A percentile compares a stretch with the other conserved stretches of the same genome.
phyloP scores from a whole-genome alignment of 768 basidiomycete genomes.

The Mycena crocata region DNA sequence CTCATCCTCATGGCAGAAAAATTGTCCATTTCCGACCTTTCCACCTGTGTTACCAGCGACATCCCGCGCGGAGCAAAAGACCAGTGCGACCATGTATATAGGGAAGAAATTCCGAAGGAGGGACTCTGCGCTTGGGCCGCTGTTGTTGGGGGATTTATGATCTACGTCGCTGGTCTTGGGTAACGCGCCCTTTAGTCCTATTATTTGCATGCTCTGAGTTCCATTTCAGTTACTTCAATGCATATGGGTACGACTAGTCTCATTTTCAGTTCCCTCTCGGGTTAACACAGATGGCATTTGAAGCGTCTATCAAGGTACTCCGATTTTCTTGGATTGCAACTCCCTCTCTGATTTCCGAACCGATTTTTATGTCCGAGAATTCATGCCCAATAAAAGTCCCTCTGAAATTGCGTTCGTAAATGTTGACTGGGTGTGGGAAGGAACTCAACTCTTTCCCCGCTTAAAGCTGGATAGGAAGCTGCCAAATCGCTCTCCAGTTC shows the following conservation, averaged over 20 bases:
- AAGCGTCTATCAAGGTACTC: constrained; percentile 31
- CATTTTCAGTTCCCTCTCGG: constrained; percentile 1
- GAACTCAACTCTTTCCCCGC: not conserved
- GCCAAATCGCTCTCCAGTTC: constrained; percentile 50
- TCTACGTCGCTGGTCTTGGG: constrained; percentile 27
- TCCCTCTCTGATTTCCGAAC: not conserved
- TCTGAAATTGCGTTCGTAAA: constrained; percentile 25
- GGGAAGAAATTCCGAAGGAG: constrained; percentile 11
- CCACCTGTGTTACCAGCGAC: not conserved
- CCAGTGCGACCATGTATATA: not conserved
- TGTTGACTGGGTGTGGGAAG: not conserved
- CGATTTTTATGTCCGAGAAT: constrained; percentile 25
- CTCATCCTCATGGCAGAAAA: constrained; percentile 14
- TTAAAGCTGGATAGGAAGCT: constrained; percentile 50
- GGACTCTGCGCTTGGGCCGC: constrained; percentile 19
- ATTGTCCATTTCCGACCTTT: constrained; percentile 9
- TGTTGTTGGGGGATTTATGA: constrained; percentile 23
- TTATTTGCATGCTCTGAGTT: not conserved
- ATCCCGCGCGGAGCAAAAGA: not conserved
- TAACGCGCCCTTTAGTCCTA: not conserved
- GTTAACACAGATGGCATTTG: not conserved
- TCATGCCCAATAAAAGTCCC: constrained; percentile 18
- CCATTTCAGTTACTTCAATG: constrained; percentile 28
- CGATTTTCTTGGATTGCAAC: not conserved
- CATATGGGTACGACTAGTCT: constrained; percentile 24